Base-by-base conservation (phyloP, 2,329 filamentous ascomycete species). In the Chrysoporthe cubensis region DNA sequence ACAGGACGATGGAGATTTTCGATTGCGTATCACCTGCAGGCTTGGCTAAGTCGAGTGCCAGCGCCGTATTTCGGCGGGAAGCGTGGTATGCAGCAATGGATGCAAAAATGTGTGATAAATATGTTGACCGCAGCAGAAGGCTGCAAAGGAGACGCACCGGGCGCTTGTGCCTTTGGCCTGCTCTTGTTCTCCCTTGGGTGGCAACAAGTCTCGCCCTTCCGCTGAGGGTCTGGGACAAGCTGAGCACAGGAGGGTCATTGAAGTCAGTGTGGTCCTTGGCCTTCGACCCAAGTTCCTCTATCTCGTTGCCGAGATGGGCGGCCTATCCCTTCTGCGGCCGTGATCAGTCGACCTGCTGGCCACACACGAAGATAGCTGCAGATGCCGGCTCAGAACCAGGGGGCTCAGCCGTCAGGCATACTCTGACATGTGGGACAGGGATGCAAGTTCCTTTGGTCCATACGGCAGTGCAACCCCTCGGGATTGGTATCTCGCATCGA, bases 401-500 rank as follows among this genome's bases (percentile, higher is more conserved):
- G n/a, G 44, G 16, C 9, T 9, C 37, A 40, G 37, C 37, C 37
- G 37, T 40, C 37, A 13, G 21, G 50, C 4, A 52, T 21, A 52
- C 50, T 54, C 9, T 34, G 26, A 16, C 50, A 54, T 16, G 50
- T n/a, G 44, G 26, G 16, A 54, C 50, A 54, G 14, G 50, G 50
- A 3, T 57, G 34, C 34, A 57, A 11, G 34, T 57, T 37, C 32
- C 54, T 37, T 37, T 40, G 40, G 54, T 57, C 54, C 54, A 57
- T 57, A 26, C 18, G 34, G 34, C 54, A 40, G 16, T 57, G 54
- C 54, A 57, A 57, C 54, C 54, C 54, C 64, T 56, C 59, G 50
- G 50, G 11, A 7, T 34, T 34, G 50, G 26, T 26, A 14, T 54
- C 50, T 34, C 50, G 21, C 50, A 34, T 14, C 50, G 14, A 6